Evolutionary conservation across 768 basidiomycete species (phyloP).

Genomic region (Postia placenta): DNA sequence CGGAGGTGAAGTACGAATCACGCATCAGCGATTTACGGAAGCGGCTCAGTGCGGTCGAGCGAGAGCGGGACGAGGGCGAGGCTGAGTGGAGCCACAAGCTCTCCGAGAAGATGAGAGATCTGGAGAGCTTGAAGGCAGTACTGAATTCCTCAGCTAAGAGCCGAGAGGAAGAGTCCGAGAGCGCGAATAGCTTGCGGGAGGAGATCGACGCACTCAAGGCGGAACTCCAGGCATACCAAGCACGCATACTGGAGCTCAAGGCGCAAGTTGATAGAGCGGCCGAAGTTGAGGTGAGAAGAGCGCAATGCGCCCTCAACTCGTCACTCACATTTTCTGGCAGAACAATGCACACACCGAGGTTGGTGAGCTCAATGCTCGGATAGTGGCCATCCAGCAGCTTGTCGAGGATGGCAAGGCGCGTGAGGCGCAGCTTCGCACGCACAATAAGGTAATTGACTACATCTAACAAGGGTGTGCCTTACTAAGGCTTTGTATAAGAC

Average conservation of each 20-base stretch:
- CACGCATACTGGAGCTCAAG: constrained; percentile 51
- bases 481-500: constrained; percentile 40
- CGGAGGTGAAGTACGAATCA: constrained; percentile 72
- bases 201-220: constrained; percentile 49
- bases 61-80: constrained; percentile 82
- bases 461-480: background rate
- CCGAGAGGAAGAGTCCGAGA: constrained; percentile 52
- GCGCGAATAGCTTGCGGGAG: constrained; percentile 41
- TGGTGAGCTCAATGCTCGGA: constrained; percentile 42
- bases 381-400: constrained; percentile 52
- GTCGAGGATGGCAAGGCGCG: constrained; percentile 68
- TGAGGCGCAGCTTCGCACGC: constrained; percentile 62
- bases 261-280: constrained; percentile 40
- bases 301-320: background rate
- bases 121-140: constrained; percentile 61
- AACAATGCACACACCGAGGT: constrained; percentile 37
- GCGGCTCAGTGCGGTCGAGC: constrained; percentile 60
- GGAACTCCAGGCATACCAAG: constrained; percentile 41
- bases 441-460: constrained; percentile 62
- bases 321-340: constrained; percentile 25
- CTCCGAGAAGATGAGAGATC: constrained; percentile 68
- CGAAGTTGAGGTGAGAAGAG: constrained; percentile 56
- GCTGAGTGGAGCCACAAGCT: constrained; percentile 87
- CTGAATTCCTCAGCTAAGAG: constrained; percentile 54
- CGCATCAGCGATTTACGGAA: constrained; percentile 67